phyloP scores from a whole-genome alignment of 129 eudicot species.

The Apium graveolens region DNA sequence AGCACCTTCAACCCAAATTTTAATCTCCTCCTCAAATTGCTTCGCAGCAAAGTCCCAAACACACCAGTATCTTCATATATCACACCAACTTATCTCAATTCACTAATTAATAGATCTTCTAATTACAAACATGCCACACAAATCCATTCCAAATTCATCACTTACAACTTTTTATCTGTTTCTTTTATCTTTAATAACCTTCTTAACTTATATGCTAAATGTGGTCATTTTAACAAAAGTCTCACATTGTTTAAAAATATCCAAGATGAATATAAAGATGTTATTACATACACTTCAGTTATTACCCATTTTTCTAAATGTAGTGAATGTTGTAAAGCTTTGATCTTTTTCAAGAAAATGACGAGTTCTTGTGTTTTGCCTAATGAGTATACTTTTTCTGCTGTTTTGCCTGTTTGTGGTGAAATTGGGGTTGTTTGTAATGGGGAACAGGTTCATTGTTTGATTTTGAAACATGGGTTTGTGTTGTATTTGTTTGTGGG shows the following conservation, averaged over 20 bases:
- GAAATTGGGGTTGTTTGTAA: conserved; percentile 9
- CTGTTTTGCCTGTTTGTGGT: conserved; percentile 35
- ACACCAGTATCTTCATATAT: neutral
- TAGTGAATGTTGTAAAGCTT: conserved; percentile 20
- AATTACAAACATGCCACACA: conserved; percentile 26
- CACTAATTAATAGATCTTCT: conserved; percentile 23
- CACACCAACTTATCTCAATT: conserved; percentile 29
- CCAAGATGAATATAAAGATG: conserved; percentile 11
- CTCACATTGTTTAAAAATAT: conserved; percentile 23
- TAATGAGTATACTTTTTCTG: conserved; percentile 34
- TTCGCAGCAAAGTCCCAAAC: conserved; percentile 6
- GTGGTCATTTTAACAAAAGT: conserved; percentile 20
- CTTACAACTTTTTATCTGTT: conserved; percentile 6
- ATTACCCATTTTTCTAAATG: conserved; percentile 27
- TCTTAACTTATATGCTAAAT: conserved; percentile 28
- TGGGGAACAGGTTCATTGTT: conserved; percentile 34
- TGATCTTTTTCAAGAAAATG: conserved; percentile 27
- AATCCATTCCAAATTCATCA: conserved; percentile 30
- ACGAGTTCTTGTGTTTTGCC: conserved; percentile 19
- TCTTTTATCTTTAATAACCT: conserved; percentile 27
- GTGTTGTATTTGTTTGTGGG: conserved; percentile 24
- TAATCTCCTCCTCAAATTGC: neutral
- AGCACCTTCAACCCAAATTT: neutral
- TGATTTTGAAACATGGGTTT: conserved; percentile 35
- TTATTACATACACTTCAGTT: conserved; percentile 33